Conservation (phyloP, 257 asterid species). For the Salvia miltiorrhiza region DNA sequence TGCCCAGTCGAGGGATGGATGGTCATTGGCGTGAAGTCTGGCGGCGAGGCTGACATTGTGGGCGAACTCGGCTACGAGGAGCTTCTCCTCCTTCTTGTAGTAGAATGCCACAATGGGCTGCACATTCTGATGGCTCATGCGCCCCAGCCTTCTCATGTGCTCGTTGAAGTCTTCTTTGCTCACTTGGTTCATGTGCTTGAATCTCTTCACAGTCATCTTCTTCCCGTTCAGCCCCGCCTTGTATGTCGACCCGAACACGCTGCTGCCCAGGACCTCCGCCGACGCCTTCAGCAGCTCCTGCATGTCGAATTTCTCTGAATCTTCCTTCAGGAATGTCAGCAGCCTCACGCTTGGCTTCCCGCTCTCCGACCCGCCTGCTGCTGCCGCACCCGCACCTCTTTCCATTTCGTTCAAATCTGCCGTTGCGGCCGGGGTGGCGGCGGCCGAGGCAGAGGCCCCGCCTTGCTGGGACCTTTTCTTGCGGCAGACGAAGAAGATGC, state of each 20-base stretch:
- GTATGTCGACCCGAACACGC: constrained; percentile 70
- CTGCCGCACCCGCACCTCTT: constrained; percentile 19
- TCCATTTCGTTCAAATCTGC: constrained; percentile 43
- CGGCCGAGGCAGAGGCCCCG: background rate
- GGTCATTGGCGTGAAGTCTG: constrained; percentile 81
- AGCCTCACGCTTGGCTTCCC: constrained; percentile 39
- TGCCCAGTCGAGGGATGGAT: constrained; percentile 65
- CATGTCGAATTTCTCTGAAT: constrained; percentile 56
- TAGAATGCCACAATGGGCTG: constrained; percentile 82
- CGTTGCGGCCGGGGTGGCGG: background rate
- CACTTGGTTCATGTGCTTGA: constrained; percentile 67
- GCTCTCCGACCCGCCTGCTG: constrained; percentile 24
- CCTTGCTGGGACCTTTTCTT: constrained; percentile 22
- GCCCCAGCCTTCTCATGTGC: constrained; percentile 84
- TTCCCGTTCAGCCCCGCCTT: constrained; percentile 61
- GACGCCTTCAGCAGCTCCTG: constrained; percentile 73
- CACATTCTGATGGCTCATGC: constrained; percentile 59
- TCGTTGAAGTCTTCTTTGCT: constrained; percentile 73
- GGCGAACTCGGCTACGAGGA: constrained; percentile 50
- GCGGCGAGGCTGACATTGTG: constrained; percentile 70
- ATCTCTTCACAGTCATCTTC: constrained; percentile 77
- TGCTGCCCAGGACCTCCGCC: constrained; percentile 81
- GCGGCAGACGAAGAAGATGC: constrained; percentile 38
- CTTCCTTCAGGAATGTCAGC: constrained; percentile 65
- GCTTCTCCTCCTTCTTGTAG: constrained; percentile 86